Evolutionary conservation across 768 basidiomycete genomes (phyloP).

Genomic region (Coprinopsis sp.): DNA sequence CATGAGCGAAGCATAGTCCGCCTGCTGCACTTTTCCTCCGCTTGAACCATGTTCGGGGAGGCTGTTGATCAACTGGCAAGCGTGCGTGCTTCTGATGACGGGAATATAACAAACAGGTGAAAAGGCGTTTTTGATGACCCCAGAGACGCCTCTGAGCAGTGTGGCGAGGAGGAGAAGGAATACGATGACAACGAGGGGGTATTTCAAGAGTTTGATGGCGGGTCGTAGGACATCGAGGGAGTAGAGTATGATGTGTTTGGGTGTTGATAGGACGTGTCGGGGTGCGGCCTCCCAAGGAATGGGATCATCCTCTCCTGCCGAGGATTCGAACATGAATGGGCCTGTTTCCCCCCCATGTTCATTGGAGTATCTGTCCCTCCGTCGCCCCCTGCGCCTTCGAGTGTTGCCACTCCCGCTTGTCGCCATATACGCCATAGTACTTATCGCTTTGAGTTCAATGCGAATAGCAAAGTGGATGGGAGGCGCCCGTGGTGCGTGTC

Average conservation of each 20-base stretch:
- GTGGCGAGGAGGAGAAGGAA: constrained; percentile 48
- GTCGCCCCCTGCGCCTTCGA: no score
- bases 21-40: constrained; percentile 27
- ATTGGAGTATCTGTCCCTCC: no score
- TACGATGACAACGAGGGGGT: constrained; percentile 51
- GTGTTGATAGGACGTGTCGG: neutral
- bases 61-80: constrained; percentile 34
- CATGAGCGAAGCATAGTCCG: constrained; percentile 59
- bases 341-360: no score
- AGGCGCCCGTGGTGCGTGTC: no score
- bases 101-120: constrained; percentile 62
- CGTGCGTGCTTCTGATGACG: constrained; percentile 40
- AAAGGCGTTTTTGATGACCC: constrained; percentile 42
- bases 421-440: no score
- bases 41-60: neutral
- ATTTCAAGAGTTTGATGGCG: constrained; percentile 47
- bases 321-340: no score
- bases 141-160: constrained; percentile 34
- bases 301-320: no score
- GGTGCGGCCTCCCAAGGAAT: neutral
- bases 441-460: no score
- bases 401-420: no score
- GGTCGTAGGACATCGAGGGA: constrained; percentile 42
- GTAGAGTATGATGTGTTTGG: constrained; percentile 26
- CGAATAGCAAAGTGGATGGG: no score